These are phyloP conservation scores for Colletotrichum chrysophilum DNA, from an alignment of 2,329 filamentous ascomycete genomes.

Conservation along the genomic window DNA sequence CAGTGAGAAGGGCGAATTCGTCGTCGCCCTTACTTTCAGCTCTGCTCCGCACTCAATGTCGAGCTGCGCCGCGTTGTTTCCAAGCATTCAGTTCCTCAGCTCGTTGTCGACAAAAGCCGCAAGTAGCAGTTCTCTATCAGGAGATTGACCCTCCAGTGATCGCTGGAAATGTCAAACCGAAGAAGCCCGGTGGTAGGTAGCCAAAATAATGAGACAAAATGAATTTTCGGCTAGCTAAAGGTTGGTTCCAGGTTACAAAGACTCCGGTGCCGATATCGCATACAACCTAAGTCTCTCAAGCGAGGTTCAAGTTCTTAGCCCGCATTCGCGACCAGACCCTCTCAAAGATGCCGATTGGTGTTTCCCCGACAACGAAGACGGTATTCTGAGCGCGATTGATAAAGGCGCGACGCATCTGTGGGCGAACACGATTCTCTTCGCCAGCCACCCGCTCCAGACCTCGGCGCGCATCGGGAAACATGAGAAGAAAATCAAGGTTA, in stretches of 20 bases:
- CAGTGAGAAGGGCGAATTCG: not conserved
- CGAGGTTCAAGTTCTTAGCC: not conserved
- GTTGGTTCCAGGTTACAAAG: not conserved
- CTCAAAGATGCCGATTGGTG: not conserved
- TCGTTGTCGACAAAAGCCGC: not conserved
- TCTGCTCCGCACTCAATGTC: not conserved
- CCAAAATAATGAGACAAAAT: too few species aligned
- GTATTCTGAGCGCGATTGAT: not conserved
- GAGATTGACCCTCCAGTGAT: not conserved
- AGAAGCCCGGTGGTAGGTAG: not conserved
- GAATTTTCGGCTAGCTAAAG: not conserved
- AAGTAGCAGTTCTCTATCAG: not conserved
- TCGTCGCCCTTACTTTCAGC: not conserved
- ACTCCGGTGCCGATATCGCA: not conserved
- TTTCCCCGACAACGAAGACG: not conserved
- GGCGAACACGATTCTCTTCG: not conserved
- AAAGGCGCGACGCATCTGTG: not conserved
- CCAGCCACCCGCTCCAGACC: not conserved
- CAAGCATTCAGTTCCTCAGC: not conserved
- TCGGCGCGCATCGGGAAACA: not conserved
- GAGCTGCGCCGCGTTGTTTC: not conserved
- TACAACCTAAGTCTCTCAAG: not conserved
- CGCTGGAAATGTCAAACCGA: not conserved
- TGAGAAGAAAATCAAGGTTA: not conserved
- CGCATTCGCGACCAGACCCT: not conserved